Evolutionary conservation across 345 rosid genomes (phyloP).

Genomic region (Arabidopsis arenosa): DNA sequence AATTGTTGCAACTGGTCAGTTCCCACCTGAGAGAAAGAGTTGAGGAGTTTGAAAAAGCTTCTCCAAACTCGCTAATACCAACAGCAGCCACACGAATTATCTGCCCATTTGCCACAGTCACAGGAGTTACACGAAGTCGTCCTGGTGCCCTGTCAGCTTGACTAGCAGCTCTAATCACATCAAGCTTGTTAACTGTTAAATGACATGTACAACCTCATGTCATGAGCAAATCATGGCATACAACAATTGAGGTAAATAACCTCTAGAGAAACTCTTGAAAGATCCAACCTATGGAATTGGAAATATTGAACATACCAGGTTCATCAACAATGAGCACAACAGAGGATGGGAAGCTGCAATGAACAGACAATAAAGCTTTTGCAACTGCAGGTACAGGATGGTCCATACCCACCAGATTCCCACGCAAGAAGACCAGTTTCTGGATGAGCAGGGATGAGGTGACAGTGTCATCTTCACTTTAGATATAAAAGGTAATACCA

Average conservation of each 20-base stretch:
- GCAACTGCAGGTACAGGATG: slow-evolving; percentile 82
- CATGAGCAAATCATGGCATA: slow-evolving; percentile 27
- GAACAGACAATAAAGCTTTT: slow-evolving; percentile 60
- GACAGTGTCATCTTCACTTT: slow-evolving; percentile 30
- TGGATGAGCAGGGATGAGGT: slow-evolving; percentile 49
- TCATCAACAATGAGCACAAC: slow-evolving; percentile 81
- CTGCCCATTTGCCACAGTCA: slow-evolving; percentile 90
- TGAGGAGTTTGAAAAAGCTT: slow-evolving; percentile 92
- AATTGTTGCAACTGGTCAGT: slow-evolving; percentile 64
- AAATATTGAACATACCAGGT: slow-evolving; percentile 63
- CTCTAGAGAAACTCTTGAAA: slow-evolving; percentile 15
- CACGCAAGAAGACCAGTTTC: slow-evolving; percentile 76
- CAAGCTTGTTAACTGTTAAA: slow-evolving; percentile 69
- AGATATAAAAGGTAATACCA: slow-evolving; percentile 20
- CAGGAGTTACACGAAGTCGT: slow-evolving; percentile 59
- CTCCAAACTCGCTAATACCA: slow-evolving; percentile 66
- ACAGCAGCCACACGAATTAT: slow-evolving; percentile 81
- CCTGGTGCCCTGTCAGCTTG: slow-evolving; percentile 66
- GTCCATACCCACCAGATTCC: slow-evolving; percentile 77
- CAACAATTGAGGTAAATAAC: neutral
- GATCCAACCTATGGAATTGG: slow-evolving; percentile 26
- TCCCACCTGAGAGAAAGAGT: slow-evolving; percentile 87
- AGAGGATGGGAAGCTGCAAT: slow-evolving; percentile 76
- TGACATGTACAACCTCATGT: slow-evolving; percentile 40
- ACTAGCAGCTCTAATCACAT: slow-evolving; percentile 59